These are phyloP conservation scores for Cercospora citrullina DNA, from an alignment of 2,329 filamentous ascomycete species.

Conservation along the genomic window DNA sequence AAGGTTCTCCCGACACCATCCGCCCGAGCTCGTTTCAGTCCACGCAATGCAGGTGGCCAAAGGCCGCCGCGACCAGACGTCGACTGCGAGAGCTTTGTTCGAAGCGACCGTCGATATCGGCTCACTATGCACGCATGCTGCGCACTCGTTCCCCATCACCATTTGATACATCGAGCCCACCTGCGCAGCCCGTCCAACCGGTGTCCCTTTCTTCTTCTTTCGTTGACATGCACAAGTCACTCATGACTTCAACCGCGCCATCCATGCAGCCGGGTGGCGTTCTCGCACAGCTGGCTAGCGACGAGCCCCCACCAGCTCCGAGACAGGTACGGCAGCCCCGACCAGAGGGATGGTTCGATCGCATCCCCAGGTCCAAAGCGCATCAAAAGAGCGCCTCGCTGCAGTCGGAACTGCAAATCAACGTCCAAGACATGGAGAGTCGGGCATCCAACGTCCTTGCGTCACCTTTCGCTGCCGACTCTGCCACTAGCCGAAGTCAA, in stretches of 20 bases:
- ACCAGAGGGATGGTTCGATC: slow-evolving; percentile 45
- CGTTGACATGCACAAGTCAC: slow-evolving; percentile 53
- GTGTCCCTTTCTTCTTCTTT: slow-evolving; percentile 38
- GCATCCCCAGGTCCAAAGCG: slow-evolving; percentile 47
- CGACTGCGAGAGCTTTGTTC: slow-evolving; percentile 61
- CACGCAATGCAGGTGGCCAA: slow-evolving; percentile 54
- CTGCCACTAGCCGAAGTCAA: slow-evolving; percentile 30
- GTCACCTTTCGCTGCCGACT: slow-evolving; percentile 45
- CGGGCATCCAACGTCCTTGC: slow-evolving; percentile 37
- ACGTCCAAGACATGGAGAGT: slow-evolving; percentile 28
- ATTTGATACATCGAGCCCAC: slow-evolving; percentile 44
- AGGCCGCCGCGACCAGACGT: slow-evolving; percentile 59
- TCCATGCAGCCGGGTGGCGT: slow-evolving; percentile 55
- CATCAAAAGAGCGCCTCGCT: slow-evolving; percentile 55
- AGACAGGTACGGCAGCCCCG: slow-evolving; percentile 28
- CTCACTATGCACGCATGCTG: slow-evolving; percentile 64
- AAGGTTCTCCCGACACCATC: slow-evolving; percentile 48
- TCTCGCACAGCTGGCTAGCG: slow-evolving; percentile 47
- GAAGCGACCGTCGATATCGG: slow-evolving; percentile 61
- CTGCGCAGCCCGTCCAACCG: slow-evolving; percentile 34
- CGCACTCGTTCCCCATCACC: slow-evolving; percentile 62
- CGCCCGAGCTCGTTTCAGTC: slow-evolving; percentile 40
- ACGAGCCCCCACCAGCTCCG: slow-evolving; percentile 28
- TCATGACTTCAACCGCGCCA: slow-evolving; percentile 53
- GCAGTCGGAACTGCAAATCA: slow-evolving; percentile 48